phyloP scores from a whole-genome alignment of 345 rosid species.

The Hypericum androsaemum region DNA sequence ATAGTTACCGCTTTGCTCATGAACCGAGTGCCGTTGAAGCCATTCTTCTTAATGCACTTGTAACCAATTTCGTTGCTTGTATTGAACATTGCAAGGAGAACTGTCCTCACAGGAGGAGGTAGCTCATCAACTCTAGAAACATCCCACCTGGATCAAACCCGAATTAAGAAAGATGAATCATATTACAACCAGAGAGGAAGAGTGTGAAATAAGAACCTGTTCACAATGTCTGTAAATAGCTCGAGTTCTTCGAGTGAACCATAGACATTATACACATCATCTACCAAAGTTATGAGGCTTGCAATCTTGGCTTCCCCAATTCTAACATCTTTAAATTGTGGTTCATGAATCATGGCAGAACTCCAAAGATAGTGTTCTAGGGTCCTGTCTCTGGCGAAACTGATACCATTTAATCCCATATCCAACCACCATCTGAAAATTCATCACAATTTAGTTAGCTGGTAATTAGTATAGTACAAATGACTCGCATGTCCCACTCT shows the following conservation, averaged over 20 bases:
- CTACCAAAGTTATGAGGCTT: conserved; percentile 5
- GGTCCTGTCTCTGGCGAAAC: conserved; percentile 10
- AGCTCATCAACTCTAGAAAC: conserved; percentile 12
- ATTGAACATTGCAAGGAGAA: conserved; percentile 13
- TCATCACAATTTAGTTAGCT: too few species aligned
- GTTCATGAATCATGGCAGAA: conserved; percentile 13
- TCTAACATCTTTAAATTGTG: conserved; percentile 3
- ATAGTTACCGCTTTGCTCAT: conserved; percentile 3
- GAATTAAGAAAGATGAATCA: too few species aligned
- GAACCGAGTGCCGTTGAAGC: conserved; percentile 13
- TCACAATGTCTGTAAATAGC: conserved; percentile 15
- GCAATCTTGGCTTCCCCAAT: conserved; percentile 2
- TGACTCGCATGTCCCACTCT: too few species aligned
- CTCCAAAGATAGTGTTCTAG: conserved; percentile 11
- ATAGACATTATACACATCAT: neutral
- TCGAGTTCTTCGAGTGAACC: conserved; percentile 17
- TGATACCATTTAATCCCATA: conserved; percentile 6
- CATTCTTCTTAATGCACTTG: neutral
- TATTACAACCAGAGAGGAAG: too few species aligned
- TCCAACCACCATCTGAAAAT: conserved; percentile 21
- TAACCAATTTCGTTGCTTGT: conserved; percentile 16
- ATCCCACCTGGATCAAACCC: too few species aligned
- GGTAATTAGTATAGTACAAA: too few species aligned
- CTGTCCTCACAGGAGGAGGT: conserved; percentile 9
- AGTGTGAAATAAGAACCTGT: neutral